Percentiles rank a stretch among this genome's conserved stretches.
phyloP scores from a whole-genome alignment of 768 basidiomycete species.

The Leccinellum luteum region DNA sequence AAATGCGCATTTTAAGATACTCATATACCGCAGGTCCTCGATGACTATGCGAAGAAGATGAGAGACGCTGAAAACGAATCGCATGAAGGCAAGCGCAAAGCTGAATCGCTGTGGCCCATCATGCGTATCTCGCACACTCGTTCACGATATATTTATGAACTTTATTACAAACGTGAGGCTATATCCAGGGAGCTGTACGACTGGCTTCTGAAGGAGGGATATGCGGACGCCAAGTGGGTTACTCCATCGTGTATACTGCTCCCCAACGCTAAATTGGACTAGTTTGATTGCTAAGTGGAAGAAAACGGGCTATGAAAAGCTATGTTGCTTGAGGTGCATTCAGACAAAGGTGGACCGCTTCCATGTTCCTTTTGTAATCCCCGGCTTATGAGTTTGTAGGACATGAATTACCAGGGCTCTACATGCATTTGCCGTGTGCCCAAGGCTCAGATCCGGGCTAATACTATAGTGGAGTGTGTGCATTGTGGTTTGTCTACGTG shows the following conservation, averaged over 20 bases:
- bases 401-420: constrained; percentile 99
- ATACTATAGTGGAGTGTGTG: constrained; percentile 93
- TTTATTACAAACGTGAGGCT: constrained; percentile 98
- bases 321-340: constrained; percentile 96
- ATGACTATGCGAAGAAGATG: constrained; percentile 99
- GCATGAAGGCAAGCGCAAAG: constrained; percentile 96
- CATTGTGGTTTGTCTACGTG: constrained; percentile 77
- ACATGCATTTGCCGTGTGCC: constrained; percentile 98
- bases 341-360: constrained; percentile 69
- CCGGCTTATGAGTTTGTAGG: constrained; percentile 44
- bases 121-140: constrained; percentile 98
- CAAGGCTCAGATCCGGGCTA: constrained; percentile 85
- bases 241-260: background rate
- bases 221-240: constrained; percentile 92
- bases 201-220: constrained; percentile 96
- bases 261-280: constrained; percentile 7
- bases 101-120: constrained; percentile 93
- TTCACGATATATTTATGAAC: constrained; percentile 94
- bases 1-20: background rate
- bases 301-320: constrained; percentile 96
- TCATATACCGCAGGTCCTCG: constrained; percentile 67
- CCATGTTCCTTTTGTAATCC: constrained; percentile 1
- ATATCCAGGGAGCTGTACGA: constrained; percentile 92
- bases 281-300: constrained; percentile 99
- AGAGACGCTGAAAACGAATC: constrained; percentile 97